Conservation (phyloP, 352 stramenopile species). For the Phytophthora vignae region DNA sequence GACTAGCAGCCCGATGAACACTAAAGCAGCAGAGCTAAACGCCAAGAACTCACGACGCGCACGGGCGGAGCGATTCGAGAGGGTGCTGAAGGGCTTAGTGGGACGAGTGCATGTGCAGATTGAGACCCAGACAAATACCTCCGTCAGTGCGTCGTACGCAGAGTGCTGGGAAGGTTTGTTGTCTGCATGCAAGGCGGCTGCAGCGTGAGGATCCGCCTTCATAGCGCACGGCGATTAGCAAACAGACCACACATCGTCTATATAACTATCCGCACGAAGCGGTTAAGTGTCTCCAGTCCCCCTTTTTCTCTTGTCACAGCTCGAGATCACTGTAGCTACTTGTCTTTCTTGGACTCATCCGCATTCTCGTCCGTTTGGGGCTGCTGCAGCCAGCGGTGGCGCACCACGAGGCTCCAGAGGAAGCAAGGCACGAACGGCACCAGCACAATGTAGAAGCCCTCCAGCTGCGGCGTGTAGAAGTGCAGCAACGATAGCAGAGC, state of each 20-base stretch:
- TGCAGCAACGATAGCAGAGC: constrained; percentile 67
- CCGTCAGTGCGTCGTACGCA: background rate
- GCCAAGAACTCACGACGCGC: constrained; percentile 6
- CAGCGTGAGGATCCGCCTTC: constrained; percentile 15
- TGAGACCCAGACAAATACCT: constrained; percentile 7
- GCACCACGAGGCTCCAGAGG: constrained; percentile 85
- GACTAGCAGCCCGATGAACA: background rate
- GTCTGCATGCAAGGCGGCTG: constrained; percentile 19
- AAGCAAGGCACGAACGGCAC: constrained; percentile 86
- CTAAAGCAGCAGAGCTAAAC: constrained; percentile 6
- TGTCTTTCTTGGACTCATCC: constrained; percentile 39
- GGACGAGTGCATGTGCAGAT: constrained; percentile 17
- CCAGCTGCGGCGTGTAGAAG: constrained; percentile 67
- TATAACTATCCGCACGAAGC: background rate
- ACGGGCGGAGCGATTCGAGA: constrained; percentile 18
- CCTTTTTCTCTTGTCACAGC: background rate
- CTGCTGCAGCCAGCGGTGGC: constrained; percentile 70
- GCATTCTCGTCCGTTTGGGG: constrained; percentile 12
- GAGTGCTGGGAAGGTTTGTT: constrained; percentile 19
- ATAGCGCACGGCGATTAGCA: background rate
- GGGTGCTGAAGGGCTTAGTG: constrained; percentile 32
- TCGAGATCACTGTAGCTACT: constrained; percentile 17
- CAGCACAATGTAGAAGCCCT: constrained; percentile 89
- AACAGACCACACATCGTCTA: background rate
- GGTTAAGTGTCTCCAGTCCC: background rate